phyloP scores from a whole-genome alignment of 2,329 filamentous ascomycete species.

The Tolypocladium guangdongense region DNA sequence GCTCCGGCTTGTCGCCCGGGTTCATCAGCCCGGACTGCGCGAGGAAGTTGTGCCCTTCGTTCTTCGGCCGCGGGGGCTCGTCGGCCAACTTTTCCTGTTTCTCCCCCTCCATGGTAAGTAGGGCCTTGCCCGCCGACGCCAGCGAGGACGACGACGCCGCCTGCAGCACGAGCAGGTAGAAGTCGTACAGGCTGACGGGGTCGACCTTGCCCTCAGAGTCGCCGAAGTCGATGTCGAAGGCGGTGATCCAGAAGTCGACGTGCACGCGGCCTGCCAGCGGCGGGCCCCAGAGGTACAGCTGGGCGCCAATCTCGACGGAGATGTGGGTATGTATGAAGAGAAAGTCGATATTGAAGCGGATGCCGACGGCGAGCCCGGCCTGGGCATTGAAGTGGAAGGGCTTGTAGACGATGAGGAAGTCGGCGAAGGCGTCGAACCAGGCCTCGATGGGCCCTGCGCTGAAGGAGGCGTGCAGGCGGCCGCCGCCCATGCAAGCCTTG shows the following conservation, averaged over 20 bases:
- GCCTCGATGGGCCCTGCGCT: constrained; percentile 3
- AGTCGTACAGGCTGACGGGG: no score
- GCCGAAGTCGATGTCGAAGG: constrained; percentile 14
- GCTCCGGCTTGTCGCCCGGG: no score
- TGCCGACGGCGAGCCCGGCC: constrained; percentile 15
- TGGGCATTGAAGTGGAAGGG: constrained; percentile 23
- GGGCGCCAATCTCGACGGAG: constrained; percentile 8
- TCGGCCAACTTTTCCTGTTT: no score
- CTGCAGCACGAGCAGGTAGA: no score
- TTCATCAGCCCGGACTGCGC: no score
- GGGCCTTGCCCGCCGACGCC: no score
- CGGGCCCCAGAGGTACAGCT: constrained; percentile 10
- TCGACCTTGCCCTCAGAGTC: no score
- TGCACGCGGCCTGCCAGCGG: constrained; percentile 11
- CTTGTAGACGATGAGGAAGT: constrained; percentile 30
- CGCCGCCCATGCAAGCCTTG: constrained; percentile 31
- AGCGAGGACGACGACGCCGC: no score
- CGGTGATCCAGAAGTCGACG: constrained; percentile 14
- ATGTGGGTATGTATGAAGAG: constrained; percentile 13
- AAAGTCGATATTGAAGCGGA: constrained; percentile 15
- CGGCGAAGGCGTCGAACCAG: constrained; percentile 26
- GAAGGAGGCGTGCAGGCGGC: constrained; percentile 11
- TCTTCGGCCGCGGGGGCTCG: no score
- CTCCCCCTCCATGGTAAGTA: no score
- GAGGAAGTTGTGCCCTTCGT: no score